Percentiles rank a stretch among this genome's conserved stretches.
Evolutionary conservation across 306 rosid genomes (phyloP).

Genomic region (Cucumis cinereus): DNA sequence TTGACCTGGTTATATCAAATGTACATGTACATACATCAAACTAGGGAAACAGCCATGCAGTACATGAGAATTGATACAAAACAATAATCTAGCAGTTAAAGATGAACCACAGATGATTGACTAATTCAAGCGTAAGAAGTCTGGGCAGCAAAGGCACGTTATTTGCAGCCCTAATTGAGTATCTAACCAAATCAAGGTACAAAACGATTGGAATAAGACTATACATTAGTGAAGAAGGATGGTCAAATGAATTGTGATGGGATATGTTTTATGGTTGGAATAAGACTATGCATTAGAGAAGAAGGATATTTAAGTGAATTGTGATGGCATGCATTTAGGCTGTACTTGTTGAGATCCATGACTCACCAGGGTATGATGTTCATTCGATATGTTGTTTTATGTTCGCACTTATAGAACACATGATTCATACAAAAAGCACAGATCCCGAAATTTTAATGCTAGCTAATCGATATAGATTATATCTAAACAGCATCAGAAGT

Average conservation of each 20-base stretch:
- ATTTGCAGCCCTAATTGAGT: not conserved
- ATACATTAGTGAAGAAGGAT: not conserved
- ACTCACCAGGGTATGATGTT: not conserved
- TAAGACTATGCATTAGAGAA: not conserved
- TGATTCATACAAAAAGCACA: not conserved
- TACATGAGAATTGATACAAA: not conserved
- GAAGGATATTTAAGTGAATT: not conserved
- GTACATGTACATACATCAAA: not conserved
- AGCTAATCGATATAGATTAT: not conserved
- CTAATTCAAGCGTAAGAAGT: not conserved
- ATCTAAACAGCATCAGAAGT: not conserved
- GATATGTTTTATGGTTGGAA: not conserved
- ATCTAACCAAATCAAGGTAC: not conserved
- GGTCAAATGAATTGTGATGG: not conserved
- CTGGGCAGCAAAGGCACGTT: too few relatives aligned
- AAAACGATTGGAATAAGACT: not conserved
- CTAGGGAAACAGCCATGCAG: not conserved
- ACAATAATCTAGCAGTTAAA: not conserved
- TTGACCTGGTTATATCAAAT: conserved; percentile 35
- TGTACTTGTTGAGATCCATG: not conserved
- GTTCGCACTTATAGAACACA: not conserved
- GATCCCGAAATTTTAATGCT: not conserved
- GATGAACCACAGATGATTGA: not conserved
- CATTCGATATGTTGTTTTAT: not conserved
- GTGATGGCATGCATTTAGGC: not conserved